phyloP scores from a whole-genome alignment of 1,139 yeast species.

The Taphrina flavorubra region DNA sequence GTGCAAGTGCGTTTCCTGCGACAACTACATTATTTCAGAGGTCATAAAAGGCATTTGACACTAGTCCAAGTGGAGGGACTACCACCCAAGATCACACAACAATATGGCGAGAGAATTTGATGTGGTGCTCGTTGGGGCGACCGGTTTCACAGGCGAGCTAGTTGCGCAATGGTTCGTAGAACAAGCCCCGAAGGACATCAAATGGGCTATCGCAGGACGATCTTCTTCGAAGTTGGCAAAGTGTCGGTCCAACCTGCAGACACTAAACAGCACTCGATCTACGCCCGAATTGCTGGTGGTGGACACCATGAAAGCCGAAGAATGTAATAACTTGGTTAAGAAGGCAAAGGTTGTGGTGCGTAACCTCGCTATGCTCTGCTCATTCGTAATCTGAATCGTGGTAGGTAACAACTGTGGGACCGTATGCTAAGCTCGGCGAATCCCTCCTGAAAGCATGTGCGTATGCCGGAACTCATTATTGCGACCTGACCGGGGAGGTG shows the following conservation, averaged over 20 bases:
- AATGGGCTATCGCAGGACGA: conserved; percentile 32
- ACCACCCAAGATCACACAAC: not conserved
- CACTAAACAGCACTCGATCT: not conserved
- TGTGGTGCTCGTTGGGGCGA: conserved; percentile 23
- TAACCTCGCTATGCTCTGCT: not conserved
- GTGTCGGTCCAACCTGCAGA: not conserved
- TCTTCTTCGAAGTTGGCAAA: conserved; percentile 11
- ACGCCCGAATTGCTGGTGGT: conserved; percentile 17
- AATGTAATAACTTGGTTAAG: not conserved
- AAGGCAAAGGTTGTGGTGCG: conserved; percentile 24
- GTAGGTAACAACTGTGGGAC: conserved; percentile 27
- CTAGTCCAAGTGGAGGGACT: too few species aligned
- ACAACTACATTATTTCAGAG: too few species aligned
- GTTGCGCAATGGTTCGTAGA: conserved; percentile 13
- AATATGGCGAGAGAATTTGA: conserved; percentile 10
- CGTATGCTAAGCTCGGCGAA: conserved; percentile 16
- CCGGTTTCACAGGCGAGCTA: conserved; percentile 24
- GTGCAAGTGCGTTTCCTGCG: too few species aligned
- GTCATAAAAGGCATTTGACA: too few species aligned
- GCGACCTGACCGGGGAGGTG: conserved; percentile 31
- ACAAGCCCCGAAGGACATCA: conserved; percentile 9
- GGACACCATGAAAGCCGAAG: conserved; percentile 1
- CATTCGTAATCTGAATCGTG: not conserved
- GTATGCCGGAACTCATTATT: conserved; percentile 18
- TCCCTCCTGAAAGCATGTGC: conserved; percentile 22